These are phyloP conservation scores for Mycena crocata DNA, from an alignment of 768 basidiomycete species.

Conservation along the genomic window DNA sequence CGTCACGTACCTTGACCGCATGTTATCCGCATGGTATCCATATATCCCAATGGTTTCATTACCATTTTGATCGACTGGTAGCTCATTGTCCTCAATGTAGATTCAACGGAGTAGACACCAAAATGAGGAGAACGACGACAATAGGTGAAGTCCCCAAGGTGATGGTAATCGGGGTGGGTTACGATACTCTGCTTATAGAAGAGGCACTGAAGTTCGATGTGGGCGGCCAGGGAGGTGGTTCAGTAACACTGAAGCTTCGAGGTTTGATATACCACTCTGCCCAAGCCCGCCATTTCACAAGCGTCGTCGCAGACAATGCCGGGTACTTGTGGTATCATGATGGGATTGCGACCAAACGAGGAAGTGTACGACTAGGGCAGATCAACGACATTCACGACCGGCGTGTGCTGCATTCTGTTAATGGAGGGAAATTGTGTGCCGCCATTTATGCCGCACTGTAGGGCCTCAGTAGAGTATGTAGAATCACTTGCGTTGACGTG, in stretches of 20 bases:
- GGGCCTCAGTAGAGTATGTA: no score
- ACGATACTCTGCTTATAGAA: background rate
- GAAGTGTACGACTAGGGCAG: no score
- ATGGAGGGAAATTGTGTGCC: no score
- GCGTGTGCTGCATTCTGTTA: no score
- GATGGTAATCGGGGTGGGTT: background rate
- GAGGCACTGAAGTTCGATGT: background rate
- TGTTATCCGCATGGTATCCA: background rate
- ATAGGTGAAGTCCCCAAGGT: background rate
- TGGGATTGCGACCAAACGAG: background rate
- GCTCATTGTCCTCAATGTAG: background rate
- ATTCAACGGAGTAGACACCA: background rate
- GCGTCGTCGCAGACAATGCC: background rate
- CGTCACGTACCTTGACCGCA: background rate
- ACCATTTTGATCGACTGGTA: background rate
- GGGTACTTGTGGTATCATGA: background rate
- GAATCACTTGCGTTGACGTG: no score
- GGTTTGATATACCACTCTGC: background rate
- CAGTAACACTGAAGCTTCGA: background rate
- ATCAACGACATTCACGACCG: no score
- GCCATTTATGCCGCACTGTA: no score
- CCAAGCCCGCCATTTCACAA: background rate
- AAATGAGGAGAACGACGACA: background rate
- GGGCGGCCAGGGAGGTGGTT: no score
- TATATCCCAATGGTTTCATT: background rate